phyloP scores from a whole-genome alignment of 306 rosid species.

The Herpetospermum pedunculosum region DNA sequence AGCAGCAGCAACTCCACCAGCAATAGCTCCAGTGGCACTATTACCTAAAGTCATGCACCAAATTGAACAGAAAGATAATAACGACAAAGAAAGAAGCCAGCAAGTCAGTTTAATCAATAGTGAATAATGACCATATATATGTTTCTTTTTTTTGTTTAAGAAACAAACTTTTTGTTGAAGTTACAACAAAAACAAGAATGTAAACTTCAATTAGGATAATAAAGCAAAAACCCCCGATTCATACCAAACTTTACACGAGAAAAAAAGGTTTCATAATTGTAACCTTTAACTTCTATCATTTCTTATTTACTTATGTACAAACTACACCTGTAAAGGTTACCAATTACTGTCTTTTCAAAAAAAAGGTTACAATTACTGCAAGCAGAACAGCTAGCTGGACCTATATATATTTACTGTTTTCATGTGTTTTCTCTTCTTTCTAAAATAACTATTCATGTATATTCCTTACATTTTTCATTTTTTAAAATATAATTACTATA shows the following conservation, averaged over 20 bases:
- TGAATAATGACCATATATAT: background rate
- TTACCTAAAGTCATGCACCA: constrained; percentile 32
- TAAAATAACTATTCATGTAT: too few species aligned
- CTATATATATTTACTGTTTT: too few species aligned
- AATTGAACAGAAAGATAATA: background rate
- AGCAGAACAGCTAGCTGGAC: too few species aligned
- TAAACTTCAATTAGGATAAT: background rate
- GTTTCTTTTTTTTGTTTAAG: background rate
- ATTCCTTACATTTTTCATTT: too few species aligned
- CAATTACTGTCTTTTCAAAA: too few species aligned
- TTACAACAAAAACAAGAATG: background rate
- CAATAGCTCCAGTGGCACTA: constrained; percentile 67
- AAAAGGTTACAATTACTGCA: too few species aligned
- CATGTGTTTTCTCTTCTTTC: too few species aligned
- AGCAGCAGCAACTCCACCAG: constrained; percentile 98
- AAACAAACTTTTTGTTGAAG: background rate
- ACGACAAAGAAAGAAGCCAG: too few species aligned
- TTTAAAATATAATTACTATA: too few species aligned
- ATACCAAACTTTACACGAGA: background rate
- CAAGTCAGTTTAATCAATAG: constrained; percentile 1
- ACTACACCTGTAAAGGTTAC: too few species aligned
- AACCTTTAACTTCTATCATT: too few species aligned
- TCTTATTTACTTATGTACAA: too few species aligned
- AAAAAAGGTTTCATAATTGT: background rate
- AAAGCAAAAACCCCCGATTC: background rate